A percentile compares a stretch with the other conserved stretches of the same genome.
Evolutionary conservation across 2,329 filamentous ascomycete species (phyloP).

Genomic region (Ophiostoma sp.): DNA sequence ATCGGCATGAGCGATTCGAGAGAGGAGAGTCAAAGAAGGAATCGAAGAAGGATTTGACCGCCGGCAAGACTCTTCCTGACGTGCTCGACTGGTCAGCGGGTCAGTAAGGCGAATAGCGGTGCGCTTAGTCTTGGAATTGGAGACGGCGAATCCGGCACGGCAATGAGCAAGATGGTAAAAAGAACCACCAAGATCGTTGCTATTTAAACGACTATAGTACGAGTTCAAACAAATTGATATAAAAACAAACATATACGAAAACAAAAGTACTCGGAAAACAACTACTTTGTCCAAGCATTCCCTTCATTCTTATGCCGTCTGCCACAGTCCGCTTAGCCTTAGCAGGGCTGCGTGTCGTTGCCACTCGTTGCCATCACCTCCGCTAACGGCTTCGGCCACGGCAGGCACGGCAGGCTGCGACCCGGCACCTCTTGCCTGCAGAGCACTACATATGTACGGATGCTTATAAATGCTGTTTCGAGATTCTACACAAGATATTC

Average conservation of each 20-base stretch:
- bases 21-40: not conserved
- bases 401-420: not conserved
- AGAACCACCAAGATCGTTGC: too few species aligned
- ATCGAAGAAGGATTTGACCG: conserved; percentile 1
- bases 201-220: too few species aligned
- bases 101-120: not conserved
- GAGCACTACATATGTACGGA: not conserved
- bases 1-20: not conserved
- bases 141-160: not conserved
- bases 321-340: not conserved
- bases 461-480: not conserved
- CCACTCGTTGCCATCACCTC: not conserved
- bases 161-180: not conserved
- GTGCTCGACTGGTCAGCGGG: not conserved
- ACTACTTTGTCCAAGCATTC: too few species aligned
- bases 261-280: too few species aligned
- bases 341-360: not conserved
- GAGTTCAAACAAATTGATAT: too few species aligned
- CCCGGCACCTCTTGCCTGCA: not conserved
- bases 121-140: not conserved
- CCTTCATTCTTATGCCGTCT: not conserved
- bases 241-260: too few species aligned
- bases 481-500: too few species aligned
- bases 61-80: conserved; percentile 4
- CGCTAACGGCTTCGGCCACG: not conserved